Evolutionary conservation across 2,329 filamentous ascomycete genomes (phyloP).

Genomic region (Trichophyton simii): DNA sequence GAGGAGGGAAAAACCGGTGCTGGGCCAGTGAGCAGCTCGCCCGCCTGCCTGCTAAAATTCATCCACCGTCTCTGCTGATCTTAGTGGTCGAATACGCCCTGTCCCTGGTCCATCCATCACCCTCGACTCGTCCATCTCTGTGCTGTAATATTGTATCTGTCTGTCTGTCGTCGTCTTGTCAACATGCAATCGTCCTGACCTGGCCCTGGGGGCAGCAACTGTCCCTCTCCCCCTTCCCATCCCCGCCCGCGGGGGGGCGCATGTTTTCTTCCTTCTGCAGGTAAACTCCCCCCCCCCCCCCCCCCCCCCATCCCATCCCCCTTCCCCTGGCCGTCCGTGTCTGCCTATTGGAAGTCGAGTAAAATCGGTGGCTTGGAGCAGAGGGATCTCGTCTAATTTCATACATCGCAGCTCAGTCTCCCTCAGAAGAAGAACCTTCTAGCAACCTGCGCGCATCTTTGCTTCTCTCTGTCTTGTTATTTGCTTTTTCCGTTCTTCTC

Average conservation of each 20-base stretch:
- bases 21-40: slow-evolving; percentile 1
- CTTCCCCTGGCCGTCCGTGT: background rate
- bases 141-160: background rate
- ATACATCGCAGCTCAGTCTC: background rate
- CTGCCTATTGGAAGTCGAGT: background rate
- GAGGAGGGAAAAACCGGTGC: background rate
- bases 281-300: background rate
- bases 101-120: background rate
- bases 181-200: no score
- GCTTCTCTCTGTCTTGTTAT: background rate
- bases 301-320: no score
- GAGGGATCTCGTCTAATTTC: background rate
- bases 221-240: no score
- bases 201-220: no score
- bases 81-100: background rate
- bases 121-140: background rate
- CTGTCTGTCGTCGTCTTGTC: background rate
- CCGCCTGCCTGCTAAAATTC: background rate
- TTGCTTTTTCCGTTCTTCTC: slow-evolving; percentile 8
- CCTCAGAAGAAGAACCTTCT: background rate
- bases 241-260: background rate
- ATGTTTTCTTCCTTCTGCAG: background rate
- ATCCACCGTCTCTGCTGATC: background rate
- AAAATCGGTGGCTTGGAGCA: background rate
- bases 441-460: background rate